Evolutionary conservation across 1,139 yeast genomes (phyloP), one percentile per base, ranked within the genome.

Genomic region (Yamadazyma pseudoaaseri): DNA sequence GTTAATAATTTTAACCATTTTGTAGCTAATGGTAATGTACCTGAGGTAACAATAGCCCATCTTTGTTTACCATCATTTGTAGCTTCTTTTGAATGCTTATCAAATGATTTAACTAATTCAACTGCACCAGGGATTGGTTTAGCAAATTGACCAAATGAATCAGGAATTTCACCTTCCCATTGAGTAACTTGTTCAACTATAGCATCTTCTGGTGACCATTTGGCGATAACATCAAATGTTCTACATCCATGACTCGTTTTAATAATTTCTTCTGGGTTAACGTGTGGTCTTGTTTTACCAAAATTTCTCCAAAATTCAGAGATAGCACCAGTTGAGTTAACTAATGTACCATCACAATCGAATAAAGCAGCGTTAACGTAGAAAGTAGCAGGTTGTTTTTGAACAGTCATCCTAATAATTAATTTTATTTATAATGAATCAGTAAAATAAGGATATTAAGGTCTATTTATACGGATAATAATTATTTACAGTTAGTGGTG

Each of bases 41-140:
- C 95, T 27, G 89, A 80, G 23, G 95, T 86, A 41, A 86, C 95
- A 53, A 86, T 84, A 41, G 89, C 90, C 89, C 90, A 83, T 57
- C 76, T 66, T 54, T 70, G 76, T 47, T 60, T 41, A 41, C 65
- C 65, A 54, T 58, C 59, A 42, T 58, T 73, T 52, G 71, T 77
- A 60, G 56, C 36, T 33, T 52, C 49, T 47, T 46, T 65, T 34
- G 75, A 68, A 37, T 49, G 55, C 30, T 63, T 47, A 47, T 70
- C 75, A 39, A 83, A 70, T 10, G 73, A 62, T 50, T 76, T 70
- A 43, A 82, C 79, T 45, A 84, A 66, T 46, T 77, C 79, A 29
- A 72, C 70, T 33, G 89, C 81, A 37, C 95, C 95, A 6, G 83
- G 81, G 32, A 86, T 84, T 32, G 86, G 82, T 49, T 68, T 73